These are phyloP conservation scores for Neonectria neomacrospora DNA, from an alignment of 2,329 filamentous ascomycete genomes.

Conservation along the genomic window DNA sequence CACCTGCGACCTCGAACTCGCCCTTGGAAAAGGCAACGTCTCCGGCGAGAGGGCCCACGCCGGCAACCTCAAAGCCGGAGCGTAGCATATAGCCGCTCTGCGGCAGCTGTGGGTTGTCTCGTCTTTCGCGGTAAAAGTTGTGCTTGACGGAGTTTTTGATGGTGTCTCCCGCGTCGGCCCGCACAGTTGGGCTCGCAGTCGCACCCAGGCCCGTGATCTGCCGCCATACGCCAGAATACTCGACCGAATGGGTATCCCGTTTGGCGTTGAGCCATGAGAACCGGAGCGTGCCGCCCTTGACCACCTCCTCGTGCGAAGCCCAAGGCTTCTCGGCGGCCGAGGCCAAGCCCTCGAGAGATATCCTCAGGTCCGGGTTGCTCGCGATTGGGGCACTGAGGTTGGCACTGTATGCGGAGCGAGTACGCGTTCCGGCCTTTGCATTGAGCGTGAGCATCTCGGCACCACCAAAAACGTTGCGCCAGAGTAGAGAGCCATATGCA, in stretches of 20 bases:
- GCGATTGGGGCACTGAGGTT: conserved; percentile 84
- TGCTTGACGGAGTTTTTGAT: conserved; percentile 90
- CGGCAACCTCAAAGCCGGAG: conserved; percentile 84
- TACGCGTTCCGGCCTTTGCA: conserved; percentile 88
- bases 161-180: conserved; percentile 87
- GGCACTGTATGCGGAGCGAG: conserved; percentile 89
- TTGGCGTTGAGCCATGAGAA: conserved; percentile 76
- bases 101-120: conserved; percentile 88
- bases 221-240: conserved; percentile 86
- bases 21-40: conserved; percentile 95
- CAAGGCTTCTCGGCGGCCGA: conserved; percentile 90
- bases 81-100: conserved; percentile 84
- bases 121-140: conserved; percentile 80
- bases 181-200: conserved; percentile 82
- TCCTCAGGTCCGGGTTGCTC: conserved; percentile 82
- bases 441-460: conserved; percentile 90
- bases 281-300: conserved; percentile 81
- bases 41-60: conserved; percentile 82
- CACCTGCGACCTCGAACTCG: conserved; percentile 84
- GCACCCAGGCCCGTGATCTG: conserved; percentile 83
- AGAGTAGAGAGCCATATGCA: conserved; percentile 86
- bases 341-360: conserved; percentile 82
- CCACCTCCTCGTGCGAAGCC: conserved; percentile 92
- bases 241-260: conserved; percentile 79
- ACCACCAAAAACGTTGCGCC: conserved; percentile 94